Evolutionary conservation across 495 filamentous ascomycete species (phyloP), one percentile per base, ranked within the genome.

Genomic region (Xylaria palmicola): DNA sequence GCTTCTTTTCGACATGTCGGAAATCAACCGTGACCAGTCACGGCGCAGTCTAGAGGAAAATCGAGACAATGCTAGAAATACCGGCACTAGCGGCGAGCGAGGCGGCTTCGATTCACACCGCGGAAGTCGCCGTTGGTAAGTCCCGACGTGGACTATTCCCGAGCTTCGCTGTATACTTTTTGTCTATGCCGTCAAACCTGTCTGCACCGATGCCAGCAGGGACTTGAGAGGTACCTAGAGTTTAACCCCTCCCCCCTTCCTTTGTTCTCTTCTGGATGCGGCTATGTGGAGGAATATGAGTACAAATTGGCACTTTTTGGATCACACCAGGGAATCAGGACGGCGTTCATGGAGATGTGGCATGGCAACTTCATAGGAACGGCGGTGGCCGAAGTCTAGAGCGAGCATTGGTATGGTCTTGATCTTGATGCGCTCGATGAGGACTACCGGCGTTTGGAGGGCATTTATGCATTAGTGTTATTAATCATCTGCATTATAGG

Each of bases 1-100:
- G 26, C 74, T 96, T 9, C 74, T 95, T 17, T 96, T 96, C 68
- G 88, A 89, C 40, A 93, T 96, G 89, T 92, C 89, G 58, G 91
- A 96, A 66, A 84, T 94, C 60, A 88, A 85, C 50, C 66, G 69
- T 32, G 75, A 84, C 26, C 78, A 80, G 19, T 86, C 84, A 13
- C 83, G 90, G 51, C 81, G 89, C 56, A 93, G 91, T 64, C 73
- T 92, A 17, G 91, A 93, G 66, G 90, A 92, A 66, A 53, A n/a
- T n/a, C 37, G 58, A 47, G 40, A 61, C 9, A 43, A 15, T 17
- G 19, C 15, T 39, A 81, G 77, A 17, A 67, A 84, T 54, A 81
- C 81, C 26, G 76, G 80, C 19, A 60, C 60, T 7, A 52, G 65
- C 22, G 62, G 59, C n/a, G 69, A 74, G 20, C 64, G 71, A 50